Base-by-base conservation (phyloP, 108 stramenopile species). In the Nitzschia sp. region DNA sequence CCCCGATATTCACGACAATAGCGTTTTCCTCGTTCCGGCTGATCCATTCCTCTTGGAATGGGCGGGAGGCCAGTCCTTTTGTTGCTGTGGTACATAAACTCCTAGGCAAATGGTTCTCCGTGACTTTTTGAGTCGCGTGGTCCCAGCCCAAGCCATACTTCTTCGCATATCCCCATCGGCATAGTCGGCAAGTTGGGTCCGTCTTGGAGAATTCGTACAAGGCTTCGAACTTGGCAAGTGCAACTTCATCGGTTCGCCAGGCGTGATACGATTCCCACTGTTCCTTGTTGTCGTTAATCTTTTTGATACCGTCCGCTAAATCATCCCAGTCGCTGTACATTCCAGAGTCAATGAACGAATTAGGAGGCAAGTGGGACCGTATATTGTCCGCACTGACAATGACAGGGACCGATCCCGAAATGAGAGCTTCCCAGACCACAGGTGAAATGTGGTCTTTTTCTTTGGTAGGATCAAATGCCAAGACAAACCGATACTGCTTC, bases 361-460 rank as follows among this genome's bases (percentile, higher is more conserved):
- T 33, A 6, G 34, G 46, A 0, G 87, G 89, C 0, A 88, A 48
- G 36, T 84, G 82, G n/a, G 73, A 54, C 25, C 64, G 64, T 1
- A 86, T 46, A 62, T 94, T 94, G 27, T 70, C 68, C 0, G 92
- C 84, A 18, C 92, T 89, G 35, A 84, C 57, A 64, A 86, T 59
- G 17, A 88, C 79, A 1, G 92, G 92, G n/a, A 90, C 53, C 0
- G 86, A 68, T 11, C 92, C 89, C 31, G 89, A 74, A 25, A 73
- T 27, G 0, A 90, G 53, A 2, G 89, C 74, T 25, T 78, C 82
- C 87, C 87, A 94, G 3, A 87, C 54, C 45, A 82, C 76, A 25
- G 84, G 79, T 4, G 92, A 88, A 33, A 94, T 81, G 59, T 90
- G 81, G 66, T 94, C 89, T 36, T 87, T 79, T 25, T 72, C 70